A percentile compares a stretch with the other conserved stretches of the same genome.
phyloP scores from a whole-genome alignment of 2,329 filamentous ascomycete genomes.

The Macrophomina phaseolina region DNA sequence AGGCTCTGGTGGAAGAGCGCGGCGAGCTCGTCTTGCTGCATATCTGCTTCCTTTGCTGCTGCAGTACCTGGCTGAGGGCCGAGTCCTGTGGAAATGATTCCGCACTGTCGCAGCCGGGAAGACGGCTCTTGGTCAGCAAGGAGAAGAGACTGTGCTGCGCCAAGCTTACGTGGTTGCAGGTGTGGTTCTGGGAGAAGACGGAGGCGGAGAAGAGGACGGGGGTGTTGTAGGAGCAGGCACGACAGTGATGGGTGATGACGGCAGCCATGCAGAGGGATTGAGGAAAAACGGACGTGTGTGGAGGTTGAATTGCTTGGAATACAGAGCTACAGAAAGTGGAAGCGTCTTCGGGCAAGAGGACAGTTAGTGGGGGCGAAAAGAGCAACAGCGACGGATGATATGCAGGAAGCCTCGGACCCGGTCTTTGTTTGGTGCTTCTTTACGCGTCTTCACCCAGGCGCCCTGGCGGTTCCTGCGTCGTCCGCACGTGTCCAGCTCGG shows the following conservation, averaged over 20 bases:
- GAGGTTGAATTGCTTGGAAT: not conserved
- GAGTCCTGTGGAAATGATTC: conserved; percentile 48
- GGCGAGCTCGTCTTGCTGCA: conserved; percentile 82
- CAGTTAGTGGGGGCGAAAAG: conserved; percentile 3
- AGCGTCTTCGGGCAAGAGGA: conserved; percentile 12
- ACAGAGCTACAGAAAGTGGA: conserved; percentile 5
- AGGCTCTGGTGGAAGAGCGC: conserved; percentile 78
- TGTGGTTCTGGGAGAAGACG: conserved; percentile 52
- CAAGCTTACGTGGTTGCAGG: conserved; percentile 54
- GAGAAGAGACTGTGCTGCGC: not conserved
- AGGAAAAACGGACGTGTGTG: conserved; percentile 16
- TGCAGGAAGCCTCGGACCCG: conserved; percentile 23
- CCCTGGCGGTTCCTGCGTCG: conserved; percentile 4
- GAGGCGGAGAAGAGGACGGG: conserved; percentile 48
- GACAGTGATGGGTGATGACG: conserved; percentile 46
- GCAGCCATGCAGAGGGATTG: conserved; percentile 39
- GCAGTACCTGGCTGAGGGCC: conserved; percentile 39
- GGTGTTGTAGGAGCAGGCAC: conserved; percentile 45
- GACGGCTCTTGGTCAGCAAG: conserved; percentile 31
- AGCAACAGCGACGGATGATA: not conserved
- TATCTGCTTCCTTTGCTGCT: conserved; percentile 54
- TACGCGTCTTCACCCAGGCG: not conserved
- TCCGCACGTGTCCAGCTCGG: conserved; percentile 17
- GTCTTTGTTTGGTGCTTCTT: conserved; percentile 11
- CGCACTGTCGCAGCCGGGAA: conserved; percentile 47